Evolutionary conservation across 2,329 filamentous ascomycete genomes (phyloP).

Genomic region (Stemphylium lycopersici): DNA sequence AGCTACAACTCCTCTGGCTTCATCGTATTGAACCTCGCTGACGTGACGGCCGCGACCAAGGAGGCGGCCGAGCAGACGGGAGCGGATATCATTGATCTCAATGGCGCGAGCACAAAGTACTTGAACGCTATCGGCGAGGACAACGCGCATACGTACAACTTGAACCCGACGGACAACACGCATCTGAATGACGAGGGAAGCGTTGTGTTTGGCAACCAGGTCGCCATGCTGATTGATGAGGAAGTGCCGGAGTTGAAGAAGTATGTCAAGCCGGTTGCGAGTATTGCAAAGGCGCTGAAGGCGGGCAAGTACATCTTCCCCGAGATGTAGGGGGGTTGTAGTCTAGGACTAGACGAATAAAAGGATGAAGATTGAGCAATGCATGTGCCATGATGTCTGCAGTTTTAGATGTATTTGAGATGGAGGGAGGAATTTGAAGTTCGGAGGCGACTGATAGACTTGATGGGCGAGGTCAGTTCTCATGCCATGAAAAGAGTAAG

Average conservation of each 20-base stretch:
- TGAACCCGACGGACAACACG: conserved; percentile 35
- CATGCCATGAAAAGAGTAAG: too few relatives aligned
- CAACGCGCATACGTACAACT: conserved; percentile 58
- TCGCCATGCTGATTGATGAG: conserved; percentile 23
- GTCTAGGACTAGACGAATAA: background rate
- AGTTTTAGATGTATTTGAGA: background rate
- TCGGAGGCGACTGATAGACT: too few relatives aligned
- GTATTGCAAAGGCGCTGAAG: conserved; percentile 18
- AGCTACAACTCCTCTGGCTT: conserved; percentile 47
- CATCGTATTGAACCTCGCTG: conserved; percentile 55
- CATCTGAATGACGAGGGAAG: conserved; percentile 29
- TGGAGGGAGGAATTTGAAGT: background rate
- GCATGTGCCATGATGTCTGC: background rate
- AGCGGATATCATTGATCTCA: conserved; percentile 58
- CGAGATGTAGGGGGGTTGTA: background rate
- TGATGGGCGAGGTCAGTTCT: too few relatives aligned
- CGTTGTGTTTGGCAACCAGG: conserved; percentile 32
- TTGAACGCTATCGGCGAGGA: conserved; percentile 58
- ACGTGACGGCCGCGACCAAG: conserved; percentile 54
- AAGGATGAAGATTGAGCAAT: background rate
- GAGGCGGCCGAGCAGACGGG: conserved; percentile 51
- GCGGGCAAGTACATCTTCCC: conserved; percentile 22
- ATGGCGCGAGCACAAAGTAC: conserved; percentile 57
- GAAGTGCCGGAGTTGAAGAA: conserved; percentile 12
- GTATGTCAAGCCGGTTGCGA: conserved; percentile 21